Evolutionary conservation across 2,329 filamentous ascomycete species (phyloP).

Genomic region (Lachnum nothofagi): DNA sequence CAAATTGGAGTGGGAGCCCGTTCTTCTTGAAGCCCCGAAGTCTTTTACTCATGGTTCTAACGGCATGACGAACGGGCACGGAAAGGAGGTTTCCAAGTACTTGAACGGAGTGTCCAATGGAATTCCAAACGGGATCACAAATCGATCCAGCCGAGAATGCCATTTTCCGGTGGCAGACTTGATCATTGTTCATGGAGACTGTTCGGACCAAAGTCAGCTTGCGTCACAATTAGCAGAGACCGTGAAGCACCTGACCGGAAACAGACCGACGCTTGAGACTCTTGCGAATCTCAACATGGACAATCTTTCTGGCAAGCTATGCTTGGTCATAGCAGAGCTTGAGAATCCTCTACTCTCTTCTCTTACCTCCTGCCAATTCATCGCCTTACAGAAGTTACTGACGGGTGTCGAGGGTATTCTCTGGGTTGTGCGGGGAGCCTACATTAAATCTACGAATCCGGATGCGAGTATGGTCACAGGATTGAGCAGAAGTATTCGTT

Average conservation of each 20-base stretch:
- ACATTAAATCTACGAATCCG: conserved; percentile 30
- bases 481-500: conserved; percentile 28
- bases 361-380: conserved; percentile 39
- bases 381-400: conserved; percentile 39
- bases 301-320: conserved; percentile 32
- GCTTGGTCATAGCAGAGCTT: conserved; percentile 46
- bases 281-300: conserved; percentile 29
- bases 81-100: no score
- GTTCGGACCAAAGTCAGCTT: conserved; percentile 31
- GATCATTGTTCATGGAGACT: conserved; percentile 39
- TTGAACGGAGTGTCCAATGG: no score
- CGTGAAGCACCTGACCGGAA: conserved; percentile 33
- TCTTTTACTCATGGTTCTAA: background rate
- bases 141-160: no score
- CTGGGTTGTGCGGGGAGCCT: conserved; percentile 45
- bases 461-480: conserved; percentile 26
- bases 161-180: conserved; percentile 19
- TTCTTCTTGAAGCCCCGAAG: conserved; percentile 11
- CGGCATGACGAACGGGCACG: background rate
- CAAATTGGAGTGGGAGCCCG: conserved; percentile 42
- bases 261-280: conserved; percentile 30
- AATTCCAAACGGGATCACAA: no score
- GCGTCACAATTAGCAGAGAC: conserved; percentile 35
- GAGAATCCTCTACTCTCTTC: conserved; percentile 34
- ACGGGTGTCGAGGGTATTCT: conserved; percentile 37